Evolutionary conservation across 2,329 filamentous ascomycete genomes (phyloP).

Genomic region (Diplodia seriata): DNA sequence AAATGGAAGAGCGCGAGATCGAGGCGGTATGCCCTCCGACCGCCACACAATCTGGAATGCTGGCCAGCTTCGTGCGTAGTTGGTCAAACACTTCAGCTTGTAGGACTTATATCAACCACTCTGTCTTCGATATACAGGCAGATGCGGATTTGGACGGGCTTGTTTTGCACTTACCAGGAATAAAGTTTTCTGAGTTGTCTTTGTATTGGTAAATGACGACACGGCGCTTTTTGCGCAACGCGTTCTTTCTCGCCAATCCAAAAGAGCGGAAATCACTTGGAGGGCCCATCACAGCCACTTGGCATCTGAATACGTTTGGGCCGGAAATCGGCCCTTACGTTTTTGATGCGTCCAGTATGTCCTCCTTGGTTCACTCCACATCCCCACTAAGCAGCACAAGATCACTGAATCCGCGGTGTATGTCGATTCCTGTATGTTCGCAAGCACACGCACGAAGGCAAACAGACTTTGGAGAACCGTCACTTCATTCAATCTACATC

Average conservation of each 20-base stretch:
- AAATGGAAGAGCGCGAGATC: neutral
- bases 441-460: no score
- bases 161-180: neutral
- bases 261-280: neutral
- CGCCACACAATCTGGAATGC: neutral
- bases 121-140: neutral
- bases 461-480: no score
- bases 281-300: no score
- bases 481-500: no score
- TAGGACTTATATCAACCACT: neutral
- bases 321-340: no score
- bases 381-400: no score
- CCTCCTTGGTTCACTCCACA: no score
- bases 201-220: neutral
- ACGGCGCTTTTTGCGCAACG: neutral
- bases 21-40: neutral
- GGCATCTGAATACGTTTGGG: no score
- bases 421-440: no score
- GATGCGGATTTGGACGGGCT: neutral
- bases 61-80: neutral
- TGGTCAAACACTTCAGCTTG: neutral
- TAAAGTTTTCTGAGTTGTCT: neutral
- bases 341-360: no score
- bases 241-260: neutral
- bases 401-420: no score